Conservation (phyloP, 2,329 filamentous ascomycete genomes). For the Raffaelea albimanens region DNA sequence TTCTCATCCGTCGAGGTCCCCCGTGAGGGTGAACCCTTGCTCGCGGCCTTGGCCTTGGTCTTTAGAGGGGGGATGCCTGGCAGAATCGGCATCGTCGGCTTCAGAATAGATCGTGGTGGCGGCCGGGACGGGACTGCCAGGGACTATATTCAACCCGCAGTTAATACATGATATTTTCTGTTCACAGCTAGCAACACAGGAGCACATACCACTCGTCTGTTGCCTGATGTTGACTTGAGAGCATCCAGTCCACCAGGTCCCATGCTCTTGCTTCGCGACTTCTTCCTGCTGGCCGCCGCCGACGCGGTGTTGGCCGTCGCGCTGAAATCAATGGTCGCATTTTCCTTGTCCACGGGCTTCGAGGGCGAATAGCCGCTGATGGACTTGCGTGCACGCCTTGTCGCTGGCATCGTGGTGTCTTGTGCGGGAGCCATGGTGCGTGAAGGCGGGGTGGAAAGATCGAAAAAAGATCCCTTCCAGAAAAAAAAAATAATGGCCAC, state of each 20-base stretch:
- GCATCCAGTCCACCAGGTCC: slow-evolving; percentile 84
- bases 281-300: slow-evolving; percentile 46
- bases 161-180: no score
- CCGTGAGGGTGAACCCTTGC: slow-evolving; percentile 6
- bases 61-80: slow-evolving; percentile 60
- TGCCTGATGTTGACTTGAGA: slow-evolving; percentile 64
- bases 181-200: slow-evolving; percentile 15
- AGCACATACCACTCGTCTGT: slow-evolving; percentile 64
- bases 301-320: slow-evolving; percentile 23
- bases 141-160: slow-evolving; percentile 36
- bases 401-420: slow-evolving; percentile 43
- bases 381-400: slow-evolving; percentile 60
- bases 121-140: slow-evolving; percentile 42
- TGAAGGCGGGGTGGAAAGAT: neutral
- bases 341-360: slow-evolving; percentile 62
- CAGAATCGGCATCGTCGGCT: slow-evolving; percentile 61
- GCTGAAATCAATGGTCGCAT: slow-evolving; percentile 59
- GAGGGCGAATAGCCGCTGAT: slow-evolving; percentile 49
- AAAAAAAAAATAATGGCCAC: no score
- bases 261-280: slow-evolving; percentile 89
- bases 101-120: slow-evolving; percentile 64
- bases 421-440: slow-evolving; percentile 27
- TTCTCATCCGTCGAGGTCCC: slow-evolving; percentile 14
- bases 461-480: neutral
- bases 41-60: slow-evolving; percentile 32